These are phyloP conservation scores for Amoebophrya sp. DNA, from an alignment of 169 alveolate genomes.

Conservation along the genomic window DNA sequence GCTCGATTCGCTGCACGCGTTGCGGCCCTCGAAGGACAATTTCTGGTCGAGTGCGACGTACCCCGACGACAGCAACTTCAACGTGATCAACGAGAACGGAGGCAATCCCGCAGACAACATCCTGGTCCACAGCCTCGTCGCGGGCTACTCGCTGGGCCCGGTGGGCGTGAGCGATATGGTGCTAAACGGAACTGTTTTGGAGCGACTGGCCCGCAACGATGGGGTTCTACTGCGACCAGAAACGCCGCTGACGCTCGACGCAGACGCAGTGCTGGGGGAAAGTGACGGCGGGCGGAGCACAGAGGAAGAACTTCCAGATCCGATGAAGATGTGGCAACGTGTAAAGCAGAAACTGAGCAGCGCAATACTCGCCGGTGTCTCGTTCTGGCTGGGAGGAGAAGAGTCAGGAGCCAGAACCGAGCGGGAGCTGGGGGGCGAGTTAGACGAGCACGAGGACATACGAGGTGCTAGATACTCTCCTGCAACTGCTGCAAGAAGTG, in stretches of 20 bases:
- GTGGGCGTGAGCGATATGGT: not conserved
- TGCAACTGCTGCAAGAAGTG: too few relatives aligned
- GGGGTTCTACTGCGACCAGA: not conserved
- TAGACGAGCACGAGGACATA: too few relatives aligned
- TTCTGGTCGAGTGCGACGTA: not conserved
- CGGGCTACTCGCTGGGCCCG: not conserved
- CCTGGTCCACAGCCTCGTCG: not conserved
- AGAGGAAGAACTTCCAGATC: too few relatives aligned
- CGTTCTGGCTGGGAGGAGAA: too few relatives aligned
- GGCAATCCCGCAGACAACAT: not conserved
- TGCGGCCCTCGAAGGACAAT: not conserved
- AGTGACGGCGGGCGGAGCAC: too few relatives aligned
- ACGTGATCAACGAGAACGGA: not conserved
- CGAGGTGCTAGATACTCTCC: too few relatives aligned
- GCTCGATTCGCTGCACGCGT: not conserved
- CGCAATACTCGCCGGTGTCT: too few relatives aligned
- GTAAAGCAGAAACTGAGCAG: not conserved
- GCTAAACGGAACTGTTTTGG: not conserved
- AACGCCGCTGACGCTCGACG: not conserved
- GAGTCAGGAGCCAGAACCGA: too few relatives aligned
- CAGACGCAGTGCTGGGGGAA: not conserved
- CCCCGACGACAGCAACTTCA: not conserved
- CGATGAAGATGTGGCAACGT: not conserved
- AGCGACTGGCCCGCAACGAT: not conserved
- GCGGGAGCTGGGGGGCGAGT: too few relatives aligned